A percentile compares a stretch with the other conserved stretches of the same genome.
These are phyloP conservation scores for Porosira glacialis DNA, from an alignment of 352 stramenopile species.

Conservation along the genomic window DNA sequence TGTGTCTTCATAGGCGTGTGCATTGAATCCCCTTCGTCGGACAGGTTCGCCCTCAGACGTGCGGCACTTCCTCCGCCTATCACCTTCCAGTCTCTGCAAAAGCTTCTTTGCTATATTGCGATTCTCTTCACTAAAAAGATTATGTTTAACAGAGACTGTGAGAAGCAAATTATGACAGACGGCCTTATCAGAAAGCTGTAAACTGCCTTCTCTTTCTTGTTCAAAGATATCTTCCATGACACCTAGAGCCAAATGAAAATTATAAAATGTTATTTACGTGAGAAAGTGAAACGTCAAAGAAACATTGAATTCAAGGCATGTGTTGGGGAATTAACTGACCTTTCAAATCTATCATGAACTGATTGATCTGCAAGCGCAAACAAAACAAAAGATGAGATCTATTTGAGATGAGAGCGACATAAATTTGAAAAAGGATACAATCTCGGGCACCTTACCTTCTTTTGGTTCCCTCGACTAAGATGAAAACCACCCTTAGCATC, in stretches of 20 bases:
- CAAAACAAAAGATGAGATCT: no score
- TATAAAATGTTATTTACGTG: neutral
- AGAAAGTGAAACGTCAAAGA: neutral
- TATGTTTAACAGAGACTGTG: conserved; percentile 77
- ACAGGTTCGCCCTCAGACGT: conserved; percentile 50
- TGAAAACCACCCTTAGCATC: conserved; percentile 17
- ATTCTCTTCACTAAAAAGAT: conserved; percentile 78
- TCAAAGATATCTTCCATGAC: conserved; percentile 72
- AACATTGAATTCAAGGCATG: neutral
- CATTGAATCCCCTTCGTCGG: no score
- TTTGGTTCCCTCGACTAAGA: conserved; percentile 49
- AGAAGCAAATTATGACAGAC: conserved; percentile 76
- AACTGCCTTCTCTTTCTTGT: conserved; percentile 62
- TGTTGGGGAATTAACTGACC: no score
- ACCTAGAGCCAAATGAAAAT: neutral
- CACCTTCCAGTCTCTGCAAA: conserved; percentile 73
- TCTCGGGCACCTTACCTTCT: no score
- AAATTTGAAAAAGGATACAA: no score
- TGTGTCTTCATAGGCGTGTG: conserved; percentile 20
- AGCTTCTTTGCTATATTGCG: conserved; percentile 59
- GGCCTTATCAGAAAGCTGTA: conserved; percentile 68
- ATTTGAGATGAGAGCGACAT: no score
- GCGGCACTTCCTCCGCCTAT: conserved; percentile 69
- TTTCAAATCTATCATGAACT: conserved; percentile 80
- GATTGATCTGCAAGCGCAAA: no score